phyloP scores from a whole-genome alignment of 1,284 basidiomycete genomes.

The Vanrija humicola region DNA sequence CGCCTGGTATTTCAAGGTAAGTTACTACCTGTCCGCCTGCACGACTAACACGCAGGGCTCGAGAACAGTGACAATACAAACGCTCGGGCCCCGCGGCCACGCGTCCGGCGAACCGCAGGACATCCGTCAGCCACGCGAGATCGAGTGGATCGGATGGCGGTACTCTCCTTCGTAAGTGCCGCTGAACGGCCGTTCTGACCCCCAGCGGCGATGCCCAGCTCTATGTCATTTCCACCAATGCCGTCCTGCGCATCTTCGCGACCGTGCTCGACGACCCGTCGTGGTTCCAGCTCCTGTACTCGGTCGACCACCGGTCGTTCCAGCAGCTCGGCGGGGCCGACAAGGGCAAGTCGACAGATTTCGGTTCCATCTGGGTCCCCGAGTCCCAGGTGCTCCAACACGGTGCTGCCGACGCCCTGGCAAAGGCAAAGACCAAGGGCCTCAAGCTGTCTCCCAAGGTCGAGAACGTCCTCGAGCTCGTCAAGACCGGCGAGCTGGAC shows the following conservation, averaged over 20 bases:
- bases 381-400: slow-evolving; percentile 27
- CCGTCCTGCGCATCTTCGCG: slow-evolving; percentile 68
- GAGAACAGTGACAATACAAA: slow-evolving; percentile 23
- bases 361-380: slow-evolving; percentile 32
- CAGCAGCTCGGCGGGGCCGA: not conserved
- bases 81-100: slow-evolving; percentile 24
- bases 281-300: slow-evolving; percentile 74
- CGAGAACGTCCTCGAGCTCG: slow-evolving; percentile 23
- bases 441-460: slow-evolving; percentile 1
- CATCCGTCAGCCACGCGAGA: slow-evolving; percentile 37
- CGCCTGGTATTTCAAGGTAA: slow-evolving; percentile 30
- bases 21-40: not conserved
- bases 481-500: slow-evolving; percentile 66
- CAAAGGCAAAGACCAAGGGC: slow-evolving; percentile 49
- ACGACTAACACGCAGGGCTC: slow-evolving; percentile 10
- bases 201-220: slow-evolving; percentile 37
- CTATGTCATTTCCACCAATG: slow-evolving; percentile 40
- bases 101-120: slow-evolving; percentile 30
- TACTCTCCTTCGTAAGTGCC: slow-evolving; percentile 23
- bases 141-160: slow-evolving; percentile 44
- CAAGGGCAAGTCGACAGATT: slow-evolving; percentile 15
- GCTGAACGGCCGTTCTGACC: not conserved
- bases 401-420: slow-evolving; percentile 15
- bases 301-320: slow-evolving; percentile 58
- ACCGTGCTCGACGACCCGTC: slow-evolving; percentile 82